Evolutionary conservation across 192 early-diverging fungal genomes (phyloP).

Genomic region (Allomyces arbusculus): DNA sequence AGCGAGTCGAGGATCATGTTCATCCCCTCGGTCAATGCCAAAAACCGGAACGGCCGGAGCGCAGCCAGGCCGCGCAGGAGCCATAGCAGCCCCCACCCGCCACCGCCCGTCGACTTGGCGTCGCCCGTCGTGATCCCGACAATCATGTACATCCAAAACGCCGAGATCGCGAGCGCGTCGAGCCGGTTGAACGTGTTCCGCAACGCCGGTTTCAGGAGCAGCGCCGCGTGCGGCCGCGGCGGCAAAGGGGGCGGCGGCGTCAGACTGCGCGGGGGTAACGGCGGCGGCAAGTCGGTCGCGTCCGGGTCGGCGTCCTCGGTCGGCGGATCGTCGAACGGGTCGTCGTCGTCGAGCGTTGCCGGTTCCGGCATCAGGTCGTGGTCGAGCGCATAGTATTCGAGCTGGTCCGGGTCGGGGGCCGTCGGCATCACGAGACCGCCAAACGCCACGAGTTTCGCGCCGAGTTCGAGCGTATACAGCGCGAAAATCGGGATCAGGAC

Average conservation of each 20-base stretch:
- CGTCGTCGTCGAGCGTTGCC: too few relatives aligned
- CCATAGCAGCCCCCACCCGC: neutral
- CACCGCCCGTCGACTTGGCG: neutral
- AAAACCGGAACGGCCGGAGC: neutral
- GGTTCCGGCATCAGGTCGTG: too few relatives aligned
- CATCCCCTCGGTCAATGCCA: neutral
- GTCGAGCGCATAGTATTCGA: too few relatives aligned
- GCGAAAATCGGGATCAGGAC: neutral
- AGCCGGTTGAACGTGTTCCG: neutral
- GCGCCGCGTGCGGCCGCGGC: neutral
- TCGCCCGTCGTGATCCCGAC: neutral
- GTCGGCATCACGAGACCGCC: neutral
- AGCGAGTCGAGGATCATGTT: neutral
- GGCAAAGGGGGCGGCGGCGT: too few relatives aligned
- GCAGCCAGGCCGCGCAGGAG: neutral
- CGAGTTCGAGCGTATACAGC: neutral
- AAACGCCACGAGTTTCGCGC: neutral
- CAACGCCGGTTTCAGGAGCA: neutral
- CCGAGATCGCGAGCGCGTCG: neutral
- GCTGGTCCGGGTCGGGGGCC: neutral
- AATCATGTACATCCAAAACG: neutral
- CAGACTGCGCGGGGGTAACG: too few relatives aligned
- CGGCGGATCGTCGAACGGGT: too few relatives aligned
- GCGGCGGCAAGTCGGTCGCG: too few relatives aligned
- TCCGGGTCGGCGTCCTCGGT: too few relatives aligned